A percentile compares a stretch with the other conserved stretches of the same genome.
Evolutionary conservation across 257 asterid species (phyloP).

Genomic region (Ilex asprella): DNA sequence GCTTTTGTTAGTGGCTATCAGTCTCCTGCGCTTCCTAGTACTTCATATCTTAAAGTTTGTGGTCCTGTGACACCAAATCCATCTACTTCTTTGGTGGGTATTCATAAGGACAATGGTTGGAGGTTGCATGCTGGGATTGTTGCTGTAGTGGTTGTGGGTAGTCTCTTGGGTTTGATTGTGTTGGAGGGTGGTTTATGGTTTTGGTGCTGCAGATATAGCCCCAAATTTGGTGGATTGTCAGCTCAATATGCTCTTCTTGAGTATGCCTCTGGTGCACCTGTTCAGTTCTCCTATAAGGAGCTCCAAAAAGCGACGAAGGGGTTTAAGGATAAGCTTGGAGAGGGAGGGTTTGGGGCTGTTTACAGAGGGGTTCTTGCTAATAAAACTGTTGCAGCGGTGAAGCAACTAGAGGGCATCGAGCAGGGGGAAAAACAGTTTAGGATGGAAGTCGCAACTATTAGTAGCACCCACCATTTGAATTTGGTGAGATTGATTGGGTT

Average conservation of each 20-base stretch:
- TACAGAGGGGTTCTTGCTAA: background rate
- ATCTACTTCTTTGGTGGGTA: background rate
- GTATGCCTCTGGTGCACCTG: background rate
- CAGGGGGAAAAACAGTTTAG: background rate
- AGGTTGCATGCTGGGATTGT: background rate
- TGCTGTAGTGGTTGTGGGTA: background rate
- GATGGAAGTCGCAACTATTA: background rate
- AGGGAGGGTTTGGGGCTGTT: background rate
- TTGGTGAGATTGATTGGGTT: background rate
- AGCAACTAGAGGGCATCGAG: background rate
- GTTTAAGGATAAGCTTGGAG: background rate
- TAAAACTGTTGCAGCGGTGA: background rate
- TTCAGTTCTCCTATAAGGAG: background rate
- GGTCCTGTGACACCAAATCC: background rate
- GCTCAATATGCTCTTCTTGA: background rate
- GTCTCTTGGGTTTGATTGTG: background rate
- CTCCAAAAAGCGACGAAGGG: background rate
- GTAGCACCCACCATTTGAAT: slow-evolving; percentile 2
- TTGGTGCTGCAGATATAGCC: background rate
- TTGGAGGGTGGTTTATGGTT: background rate
- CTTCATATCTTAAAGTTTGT: background rate
- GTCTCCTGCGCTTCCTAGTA: background rate
- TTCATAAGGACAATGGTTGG: background rate
- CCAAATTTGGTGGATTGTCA: background rate
- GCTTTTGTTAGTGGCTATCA: background rate